Evolutionary conservation across 1,284 basidiomycete genomes (phyloP), one percentile per base, ranked within the genome.

Genomic region (Rhodofomes roseus): DNA sequence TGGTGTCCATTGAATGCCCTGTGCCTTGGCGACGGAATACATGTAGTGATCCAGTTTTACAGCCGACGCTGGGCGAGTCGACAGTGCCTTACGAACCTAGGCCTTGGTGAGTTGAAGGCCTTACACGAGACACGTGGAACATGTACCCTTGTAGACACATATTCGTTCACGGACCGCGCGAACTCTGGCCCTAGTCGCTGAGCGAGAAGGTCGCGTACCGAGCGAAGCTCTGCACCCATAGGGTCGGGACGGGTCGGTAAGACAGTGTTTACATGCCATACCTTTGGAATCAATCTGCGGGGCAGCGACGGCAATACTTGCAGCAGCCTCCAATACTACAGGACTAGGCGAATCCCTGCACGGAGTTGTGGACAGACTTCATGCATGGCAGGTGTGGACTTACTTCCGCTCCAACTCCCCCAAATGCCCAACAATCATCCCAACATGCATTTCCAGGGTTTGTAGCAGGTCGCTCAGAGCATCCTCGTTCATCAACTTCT

Each of bases 401-500:
- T 56, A 85, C 85, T 74, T 77, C 61, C 76, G 72, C 54, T 85
- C 81, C 48, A 90, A 64, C 65, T 89, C 86, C 34, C 72, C 70
- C 59, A 85, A 78, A 66, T 81, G 81, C 62, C 85, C 82, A 27
- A 86, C 69, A 25, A 91, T 68, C 20, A 82, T 74, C 14, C 85
- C 85, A 44, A 90, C 74, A 64, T 88, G 77, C 81, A 85, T 85
- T 71, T 86, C 87, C 61, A 91, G 62, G 23, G 80, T 77, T 69
- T 86, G 87, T 63, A 90, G 65, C 11, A 89, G 67, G 66, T 89
- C 84, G 7, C 79, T 81, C 63, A 80, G 75, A 11, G 77, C 76
- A 68, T 91, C 89, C 54, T 89, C 86, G 41, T 80, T 76, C 39
- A 89, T 80, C 57, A 88, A 71, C 65, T 80, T 84, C 67, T 86